Conservation (phyloP, 1,284 basidiomycete species). For the Ceratobasidium sp. region DNA sequence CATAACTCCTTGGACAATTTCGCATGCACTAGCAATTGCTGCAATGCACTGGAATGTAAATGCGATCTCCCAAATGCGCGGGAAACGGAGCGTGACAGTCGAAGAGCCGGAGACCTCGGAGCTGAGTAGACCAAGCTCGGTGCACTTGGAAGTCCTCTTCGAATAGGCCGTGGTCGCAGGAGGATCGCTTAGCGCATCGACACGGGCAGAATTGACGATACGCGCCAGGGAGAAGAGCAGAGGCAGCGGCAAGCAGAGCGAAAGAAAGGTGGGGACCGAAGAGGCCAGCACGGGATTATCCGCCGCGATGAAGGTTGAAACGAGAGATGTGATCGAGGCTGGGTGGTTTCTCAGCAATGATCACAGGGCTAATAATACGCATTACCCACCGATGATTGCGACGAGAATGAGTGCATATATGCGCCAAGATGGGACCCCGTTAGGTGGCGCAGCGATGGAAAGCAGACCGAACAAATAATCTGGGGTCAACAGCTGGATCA, state of each 20-base stretch:
- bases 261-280: slow-evolving; percentile 16
- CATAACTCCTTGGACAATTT: slow-evolving; percentile 5
- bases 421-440: slow-evolving; percentile 26
- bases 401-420: slow-evolving; percentile 32
- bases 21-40: not conserved
- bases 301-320: slow-evolving; percentile 18
- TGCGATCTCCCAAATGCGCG: slow-evolving; percentile 27
- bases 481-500: slow-evolving; percentile 28
- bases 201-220: slow-evolving; percentile 33
- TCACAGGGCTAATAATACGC: too few species aligned
- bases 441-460: slow-evolving; percentile 10
- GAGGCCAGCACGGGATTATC: slow-evolving; percentile 1
- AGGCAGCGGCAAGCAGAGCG: slow-evolving; percentile 7
- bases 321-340: slow-evolving; percentile 26
- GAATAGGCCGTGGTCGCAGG: not conserved
- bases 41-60: slow-evolving; percentile 18
- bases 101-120: not conserved
- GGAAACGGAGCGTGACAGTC: slow-evolving; percentile 7
- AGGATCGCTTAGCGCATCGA: not conserved
- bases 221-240: slow-evolving; percentile 23
- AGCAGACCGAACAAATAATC: slow-evolving; percentile 24
- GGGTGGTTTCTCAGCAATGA: too few species aligned
- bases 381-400: not conserved
- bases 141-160: slow-evolving; percentile 11
- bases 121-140: slow-evolving; percentile 3